phyloP scores from a whole-genome alignment of 345 rosid genomes.

The Populus simonii region DNA sequence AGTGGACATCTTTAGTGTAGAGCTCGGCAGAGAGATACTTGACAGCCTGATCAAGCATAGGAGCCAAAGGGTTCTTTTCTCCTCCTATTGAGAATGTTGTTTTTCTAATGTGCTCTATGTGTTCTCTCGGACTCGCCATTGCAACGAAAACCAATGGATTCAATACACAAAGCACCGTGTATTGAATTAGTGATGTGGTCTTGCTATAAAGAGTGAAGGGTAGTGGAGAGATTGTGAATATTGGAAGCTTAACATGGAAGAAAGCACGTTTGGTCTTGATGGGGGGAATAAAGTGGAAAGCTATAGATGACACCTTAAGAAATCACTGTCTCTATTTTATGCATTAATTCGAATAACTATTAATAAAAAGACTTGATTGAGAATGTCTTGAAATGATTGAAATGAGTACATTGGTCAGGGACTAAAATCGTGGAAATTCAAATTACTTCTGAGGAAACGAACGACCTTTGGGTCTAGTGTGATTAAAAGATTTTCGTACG shows the following conservation, averaged over 20 bases:
- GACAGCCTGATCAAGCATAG: constrained; percentile 62
- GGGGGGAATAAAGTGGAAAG: no score
- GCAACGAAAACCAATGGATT: not conserved
- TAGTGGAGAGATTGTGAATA: not conserved
- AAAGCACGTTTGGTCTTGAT: not conserved
- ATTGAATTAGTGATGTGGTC: no score
- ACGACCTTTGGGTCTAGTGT: no score
- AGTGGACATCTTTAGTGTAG: constrained; percentile 28
- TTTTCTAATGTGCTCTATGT: constrained; percentile 50
- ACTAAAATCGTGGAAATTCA: no score
- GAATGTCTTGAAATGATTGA: no score
- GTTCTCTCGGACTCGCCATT: constrained; percentile 39
- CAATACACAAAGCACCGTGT: not conserved
- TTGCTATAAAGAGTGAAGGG: not conserved
- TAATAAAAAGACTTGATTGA: no score
- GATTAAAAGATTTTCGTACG: no score
- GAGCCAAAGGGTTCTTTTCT: constrained; percentile 38
- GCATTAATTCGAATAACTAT: no score
- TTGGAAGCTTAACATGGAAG: not conserved
- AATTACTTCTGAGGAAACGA: no score
- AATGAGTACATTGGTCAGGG: no score
- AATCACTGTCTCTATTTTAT: no score
- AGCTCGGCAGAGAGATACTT: constrained; percentile 35
- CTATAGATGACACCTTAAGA: no score
- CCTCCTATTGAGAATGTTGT: constrained; percentile 57